Percentiles rank a stretch among this genome's conserved stretches.
These are phyloP conservation scores for Oropetium thomaeum DNA, from an alignment of 176 grass and related monocot species.

Conservation along the genomic window DNA sequence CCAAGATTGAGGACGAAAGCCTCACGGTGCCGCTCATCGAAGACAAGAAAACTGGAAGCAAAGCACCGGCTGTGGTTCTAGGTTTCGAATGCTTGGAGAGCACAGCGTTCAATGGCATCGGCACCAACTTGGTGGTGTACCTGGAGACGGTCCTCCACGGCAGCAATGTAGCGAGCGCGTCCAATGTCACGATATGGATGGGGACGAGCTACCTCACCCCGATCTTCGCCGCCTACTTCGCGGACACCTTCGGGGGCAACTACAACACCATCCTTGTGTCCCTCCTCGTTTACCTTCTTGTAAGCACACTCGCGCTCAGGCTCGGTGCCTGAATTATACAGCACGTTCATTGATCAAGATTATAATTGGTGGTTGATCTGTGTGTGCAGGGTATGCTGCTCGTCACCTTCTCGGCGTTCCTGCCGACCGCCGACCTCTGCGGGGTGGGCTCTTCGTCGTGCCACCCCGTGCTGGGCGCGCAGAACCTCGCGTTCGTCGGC, in stretches of 20 bases:
- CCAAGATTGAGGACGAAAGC: constrained; percentile 9
- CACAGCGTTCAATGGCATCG: constrained; percentile 52
- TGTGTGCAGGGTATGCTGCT: constrained; percentile 49
- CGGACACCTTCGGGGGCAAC: constrained; percentile 58
- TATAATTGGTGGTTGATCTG: too few species aligned
- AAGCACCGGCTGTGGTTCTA: constrained; percentile 32
- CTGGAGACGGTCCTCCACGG: constrained; percentile 50
- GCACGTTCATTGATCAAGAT: too few species aligned
- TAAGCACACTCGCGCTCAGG: too few species aligned
- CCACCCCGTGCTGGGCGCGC: not conserved
- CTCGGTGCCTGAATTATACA: too few species aligned
- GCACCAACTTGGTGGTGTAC: constrained; percentile 56
- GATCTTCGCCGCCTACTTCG: constrained; percentile 50
- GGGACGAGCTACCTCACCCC: constrained; percentile 63
- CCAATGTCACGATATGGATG: constrained; percentile 52
- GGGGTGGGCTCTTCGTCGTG: not conserved
- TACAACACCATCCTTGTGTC: constrained; percentile 59
- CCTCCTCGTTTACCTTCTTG: constrained; percentile 46
- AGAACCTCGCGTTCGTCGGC: constrained; percentile 45
- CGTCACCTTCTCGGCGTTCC: constrained; percentile 54
- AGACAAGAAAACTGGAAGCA: constrained; percentile 28
- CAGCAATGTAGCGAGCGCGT: constrained; percentile 45
- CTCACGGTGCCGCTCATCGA: constrained; percentile 29
- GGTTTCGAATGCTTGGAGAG: constrained; percentile 58
- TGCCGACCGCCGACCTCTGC: constrained; percentile 13